These are phyloP conservation scores for Torulaspora franciscae DNA, from an alignment of 805 yeast genomes.

Conservation along the genomic window DNA sequence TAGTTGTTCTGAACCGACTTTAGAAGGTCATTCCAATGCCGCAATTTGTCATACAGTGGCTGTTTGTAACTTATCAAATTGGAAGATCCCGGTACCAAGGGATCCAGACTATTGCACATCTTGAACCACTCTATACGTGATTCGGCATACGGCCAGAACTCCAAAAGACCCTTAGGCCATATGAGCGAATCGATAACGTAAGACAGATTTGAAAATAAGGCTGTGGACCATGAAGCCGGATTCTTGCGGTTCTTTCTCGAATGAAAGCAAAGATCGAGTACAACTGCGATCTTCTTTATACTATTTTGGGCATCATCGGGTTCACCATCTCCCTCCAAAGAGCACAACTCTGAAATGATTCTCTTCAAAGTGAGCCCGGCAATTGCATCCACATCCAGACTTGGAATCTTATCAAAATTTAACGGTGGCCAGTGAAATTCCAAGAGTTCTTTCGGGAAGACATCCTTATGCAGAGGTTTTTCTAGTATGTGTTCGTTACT, in stretches of 20 bases:
- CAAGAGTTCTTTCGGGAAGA: slow-evolving; percentile 7
- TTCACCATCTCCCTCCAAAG: slow-evolving; percentile 6
- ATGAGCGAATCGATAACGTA: slow-evolving; percentile 18
- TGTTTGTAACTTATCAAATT: slow-evolving; percentile 31
- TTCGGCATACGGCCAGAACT: slow-evolving; percentile 32
- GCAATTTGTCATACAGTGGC: slow-evolving; percentile 30
- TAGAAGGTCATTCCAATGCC: slow-evolving; percentile 31
- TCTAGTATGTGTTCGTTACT: slow-evolving; percentile 1
- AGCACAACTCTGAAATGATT: slow-evolving; percentile 15
- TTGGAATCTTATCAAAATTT: background rate
- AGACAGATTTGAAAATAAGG: slow-evolving; percentile 26
- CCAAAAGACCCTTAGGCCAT: slow-evolving; percentile 25
- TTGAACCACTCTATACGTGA: slow-evolving; percentile 32
- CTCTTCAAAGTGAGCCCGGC: slow-evolving; percentile 18
- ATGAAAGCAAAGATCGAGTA: slow-evolving; percentile 28
- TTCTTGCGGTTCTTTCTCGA: slow-evolving; percentile 17
- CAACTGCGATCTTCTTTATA: slow-evolving; percentile 14
- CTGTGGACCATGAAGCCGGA: slow-evolving; percentile 19
- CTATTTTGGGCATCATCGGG: background rate
- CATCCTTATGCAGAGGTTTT: slow-evolving; percentile 9
- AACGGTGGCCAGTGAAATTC: slow-evolving; percentile 19
- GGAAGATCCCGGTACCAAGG: slow-evolving; percentile 20
- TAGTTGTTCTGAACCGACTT: slow-evolving; percentile 19
- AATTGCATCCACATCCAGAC: slow-evolving; percentile 12
- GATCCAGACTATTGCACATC: slow-evolving; percentile 13